Base-by-base conservation (phyloP, 495 filamentous ascomycete genomes). In the Cryomyces minteri region DNA sequence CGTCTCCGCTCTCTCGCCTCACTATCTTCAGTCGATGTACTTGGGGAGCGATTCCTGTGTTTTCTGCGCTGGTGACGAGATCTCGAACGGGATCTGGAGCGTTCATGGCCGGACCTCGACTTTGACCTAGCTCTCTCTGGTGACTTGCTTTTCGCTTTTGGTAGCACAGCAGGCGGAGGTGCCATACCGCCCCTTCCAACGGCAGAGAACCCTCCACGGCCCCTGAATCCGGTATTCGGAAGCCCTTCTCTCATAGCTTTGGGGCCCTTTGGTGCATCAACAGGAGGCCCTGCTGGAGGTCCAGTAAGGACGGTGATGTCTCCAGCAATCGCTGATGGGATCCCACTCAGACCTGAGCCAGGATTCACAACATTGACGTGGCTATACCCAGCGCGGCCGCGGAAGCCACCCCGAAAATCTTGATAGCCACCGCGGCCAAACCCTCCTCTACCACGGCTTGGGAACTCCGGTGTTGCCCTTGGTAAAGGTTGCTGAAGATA, bases 201-300 rank as follows among this genome's bases (percentile, higher is more conserved):
- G 7, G 48, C 45, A 14, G 56, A 45, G 48, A 62, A 56, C 29
- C 60, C 59, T 53, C 53, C 52, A 44, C 57, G 57, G 41, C 57
- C 58, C 46, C 53, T 56, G 33, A 76, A 70, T 58, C 77, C 79
- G 39, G 79, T 83, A 60, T 87, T 88, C 43, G 82, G 79, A 18
- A 79, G 70, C 12, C 88, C 87, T 55, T 88, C 76, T 50, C 92
- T 68, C 78, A 96, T 86, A 12, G 92, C 90, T 61, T 90, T 87
- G 3, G 90, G 90, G 1, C 85, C 90, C 43, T 80, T 90, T 31
- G 90, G 90, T 29, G 90, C 90, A 60, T 51, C 40, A 38, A 38
- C 34, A 38, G 18, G 18, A 25, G 18, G 18, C 18, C 18, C 18
- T 25, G 18, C 18, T 25, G 18, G 18, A 25, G 18, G 18, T 2